Evolutionary conservation across 257 asterid genomes (phyloP).

Genomic region (Rehmannia glutinosa): DNA sequence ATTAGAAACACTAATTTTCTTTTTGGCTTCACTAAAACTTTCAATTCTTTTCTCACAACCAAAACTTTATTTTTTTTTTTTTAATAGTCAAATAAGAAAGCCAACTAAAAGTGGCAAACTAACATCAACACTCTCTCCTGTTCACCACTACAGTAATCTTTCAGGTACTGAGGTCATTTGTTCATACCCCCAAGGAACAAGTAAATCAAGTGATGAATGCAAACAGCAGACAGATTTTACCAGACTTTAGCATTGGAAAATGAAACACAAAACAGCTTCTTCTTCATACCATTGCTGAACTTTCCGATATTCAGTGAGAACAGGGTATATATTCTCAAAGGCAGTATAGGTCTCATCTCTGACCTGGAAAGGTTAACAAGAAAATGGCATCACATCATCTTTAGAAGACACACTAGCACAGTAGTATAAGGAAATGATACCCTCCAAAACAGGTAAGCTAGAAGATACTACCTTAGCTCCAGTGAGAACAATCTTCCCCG

Average conservation of each 20-base stretch:
- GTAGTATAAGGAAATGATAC: not conserved
- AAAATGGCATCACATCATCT: not conserved
- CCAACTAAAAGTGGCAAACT: not conserved
- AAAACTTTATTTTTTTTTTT: no score
- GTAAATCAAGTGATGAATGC: slow-evolving; percentile 12
- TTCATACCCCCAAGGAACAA: not conserved
- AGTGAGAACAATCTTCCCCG: slow-evolving; percentile 92
- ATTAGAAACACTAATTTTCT: not conserved
- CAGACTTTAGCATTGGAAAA: not conserved
- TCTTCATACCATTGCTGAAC: slow-evolving; percentile 83
- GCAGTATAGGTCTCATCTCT: slow-evolving; percentile 89
- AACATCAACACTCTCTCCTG: not conserved
- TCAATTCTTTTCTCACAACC: no score
- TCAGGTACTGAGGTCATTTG: not conserved
- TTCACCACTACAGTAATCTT: not conserved
- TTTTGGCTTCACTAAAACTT: not conserved
- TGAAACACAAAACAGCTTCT: slow-evolving; percentile 1
- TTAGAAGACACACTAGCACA: not conserved
- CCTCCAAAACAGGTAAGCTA: not conserved
- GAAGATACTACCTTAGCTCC: slow-evolving; percentile 79
- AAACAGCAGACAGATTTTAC: not conserved
- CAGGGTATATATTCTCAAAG: slow-evolving; percentile 91
- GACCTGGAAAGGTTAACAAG: slow-evolving; percentile 43
- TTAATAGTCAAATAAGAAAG: not conserved
- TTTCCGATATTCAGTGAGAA: slow-evolving; percentile 82